A percentile compares a stretch with the other conserved stretches of the same genome.
Conservation (phyloP, 2,329 filamentous ascomycete genomes). For the Colletotrichum melonis region DNA sequence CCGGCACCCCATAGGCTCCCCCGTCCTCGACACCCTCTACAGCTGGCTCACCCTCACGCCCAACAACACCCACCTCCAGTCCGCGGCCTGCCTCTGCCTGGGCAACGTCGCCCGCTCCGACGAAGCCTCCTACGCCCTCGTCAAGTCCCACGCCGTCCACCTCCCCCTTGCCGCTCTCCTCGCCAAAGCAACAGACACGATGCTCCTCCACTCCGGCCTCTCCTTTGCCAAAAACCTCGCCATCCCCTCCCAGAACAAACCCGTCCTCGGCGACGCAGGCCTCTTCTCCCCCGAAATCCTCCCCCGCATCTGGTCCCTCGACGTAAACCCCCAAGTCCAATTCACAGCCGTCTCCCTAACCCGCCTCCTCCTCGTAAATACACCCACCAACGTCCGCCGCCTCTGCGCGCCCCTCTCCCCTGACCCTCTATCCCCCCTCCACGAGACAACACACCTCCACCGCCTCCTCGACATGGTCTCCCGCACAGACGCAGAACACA, state of each 20-base stretch:
- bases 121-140: slow-evolving; percentile 61
- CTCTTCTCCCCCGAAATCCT: slow-evolving; percentile 59
- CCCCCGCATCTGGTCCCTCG: slow-evolving; percentile 65
- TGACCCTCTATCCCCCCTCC: slow-evolving; percentile 41
- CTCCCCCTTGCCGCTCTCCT: slow-evolving; percentile 56
- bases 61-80: slow-evolving; percentile 58
- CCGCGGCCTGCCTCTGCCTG: slow-evolving; percentile 69
- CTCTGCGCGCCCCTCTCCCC: slow-evolving; percentile 56
- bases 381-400: slow-evolving; percentile 61
- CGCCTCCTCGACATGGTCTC: slow-evolving; percentile 51
- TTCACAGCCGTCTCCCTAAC: slow-evolving; percentile 69
- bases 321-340: slow-evolving; percentile 57
- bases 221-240: slow-evolving; percentile 75
- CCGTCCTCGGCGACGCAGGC: slow-evolving; percentile 54
- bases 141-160: slow-evolving; percentile 54
- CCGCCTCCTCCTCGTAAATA: slow-evolving; percentile 66
- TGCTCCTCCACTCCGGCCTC: slow-evolving; percentile 67
- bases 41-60: slow-evolving; percentile 55
- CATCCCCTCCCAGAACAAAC: slow-evolving; percentile 67
- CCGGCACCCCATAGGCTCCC: slow-evolving; percentile 54
- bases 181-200: slow-evolving; percentile 51
- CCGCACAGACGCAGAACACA: slow-evolving; percentile 59
- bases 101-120: slow-evolving; percentile 73
- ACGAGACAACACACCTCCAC: slow-evolving; percentile 48
- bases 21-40: slow-evolving; percentile 54